Conservation (phyloP, 805 yeast genomes). For the Ogataea naganishii region DNA sequence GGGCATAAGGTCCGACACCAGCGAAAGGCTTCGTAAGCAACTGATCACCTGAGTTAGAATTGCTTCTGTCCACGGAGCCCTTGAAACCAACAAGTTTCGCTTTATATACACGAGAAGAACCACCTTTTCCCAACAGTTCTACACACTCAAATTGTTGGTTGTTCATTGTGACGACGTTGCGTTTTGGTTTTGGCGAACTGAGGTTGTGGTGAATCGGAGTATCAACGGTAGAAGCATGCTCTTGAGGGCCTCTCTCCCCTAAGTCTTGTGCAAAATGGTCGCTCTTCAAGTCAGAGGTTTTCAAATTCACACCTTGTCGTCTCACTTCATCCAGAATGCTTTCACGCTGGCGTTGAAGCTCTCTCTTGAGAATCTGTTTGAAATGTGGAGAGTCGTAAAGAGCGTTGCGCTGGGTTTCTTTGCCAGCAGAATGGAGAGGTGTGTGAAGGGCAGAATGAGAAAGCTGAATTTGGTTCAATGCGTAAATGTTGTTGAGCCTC, state of each 20-base stretch:
- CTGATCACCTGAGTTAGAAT: too few relatives aligned
- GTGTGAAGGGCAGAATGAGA: not conserved
- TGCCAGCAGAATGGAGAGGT: too few relatives aligned
- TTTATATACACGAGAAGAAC: slow-evolving; percentile 84
- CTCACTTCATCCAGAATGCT: slow-evolving; percentile 9
- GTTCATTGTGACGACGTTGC: slow-evolving; percentile 33
- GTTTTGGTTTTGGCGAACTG: too few relatives aligned
- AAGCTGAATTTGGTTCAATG: not conserved
- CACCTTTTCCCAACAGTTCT: slow-evolving; percentile 84
- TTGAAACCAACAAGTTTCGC: slow-evolving; percentile 48
- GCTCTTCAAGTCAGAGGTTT: too few relatives aligned
- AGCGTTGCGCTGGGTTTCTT: not conserved
- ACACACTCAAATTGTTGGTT: slow-evolving; percentile 60
- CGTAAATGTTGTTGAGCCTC: slow-evolving; percentile 2
- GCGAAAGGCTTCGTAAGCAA: too few relatives aligned
- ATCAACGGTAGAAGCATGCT: too few relatives aligned
- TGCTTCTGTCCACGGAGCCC: too few relatives aligned
- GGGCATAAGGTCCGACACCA: slow-evolving; percentile 58
- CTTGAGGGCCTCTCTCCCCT: too few relatives aligned
- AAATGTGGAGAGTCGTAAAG: slow-evolving; percentile 6
- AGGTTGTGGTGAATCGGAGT: too few relatives aligned
- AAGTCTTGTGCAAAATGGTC: too few relatives aligned
- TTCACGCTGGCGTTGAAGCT: slow-evolving; percentile 11
- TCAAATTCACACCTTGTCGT: slow-evolving; percentile 5
- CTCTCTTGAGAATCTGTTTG: slow-evolving; percentile 9